A percentile compares a stretch with the other conserved stretches of the same genome.
These are phyloP conservation scores for Mucor mucedo DNA, from an alignment of 371 early-diverging fungal genomes.

Conservation along the genomic window DNA sequence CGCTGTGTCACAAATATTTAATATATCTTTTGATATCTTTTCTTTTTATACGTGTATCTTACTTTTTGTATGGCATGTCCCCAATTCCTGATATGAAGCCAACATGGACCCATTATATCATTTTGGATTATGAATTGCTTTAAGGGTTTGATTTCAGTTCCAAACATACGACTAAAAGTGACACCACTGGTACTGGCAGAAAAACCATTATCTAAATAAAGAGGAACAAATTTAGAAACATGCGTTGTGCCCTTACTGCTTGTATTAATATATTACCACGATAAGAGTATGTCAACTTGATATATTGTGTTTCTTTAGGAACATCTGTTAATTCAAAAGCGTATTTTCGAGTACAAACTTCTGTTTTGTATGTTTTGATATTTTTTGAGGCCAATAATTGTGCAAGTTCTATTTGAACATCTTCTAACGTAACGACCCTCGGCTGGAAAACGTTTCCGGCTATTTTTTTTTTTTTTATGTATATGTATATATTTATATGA, in stretches of 20 bases:
- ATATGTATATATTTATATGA: no score
- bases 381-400: constrained; percentile 53
- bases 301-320: constrained; percentile 80
- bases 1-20: no score
- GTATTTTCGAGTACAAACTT: constrained; percentile 80
- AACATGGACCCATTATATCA: constrained; percentile 96
- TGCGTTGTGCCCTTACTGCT: no score
- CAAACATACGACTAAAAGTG: constrained; percentile 91
- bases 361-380: constrained; percentile 60
- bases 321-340: constrained; percentile 88
- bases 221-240: no score
- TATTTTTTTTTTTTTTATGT: no score
- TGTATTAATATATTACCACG: constrained; percentile 38
- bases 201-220: constrained; percentile 59
- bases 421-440: constrained; percentile 59
- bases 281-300: constrained; percentile 85
- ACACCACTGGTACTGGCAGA: constrained; percentile 72
- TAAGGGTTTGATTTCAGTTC: constrained; percentile 81
- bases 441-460: no score
- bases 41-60: no score
- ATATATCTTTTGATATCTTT: no score
- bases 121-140: constrained; percentile 91
- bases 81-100: constrained; percentile 85
- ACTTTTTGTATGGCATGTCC: no score
- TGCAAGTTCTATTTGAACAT: constrained; percentile 81